These are phyloP conservation scores for Trametes villosa DNA, from an alignment of 768 basidiomycete species.

Conservation along the genomic window DNA sequence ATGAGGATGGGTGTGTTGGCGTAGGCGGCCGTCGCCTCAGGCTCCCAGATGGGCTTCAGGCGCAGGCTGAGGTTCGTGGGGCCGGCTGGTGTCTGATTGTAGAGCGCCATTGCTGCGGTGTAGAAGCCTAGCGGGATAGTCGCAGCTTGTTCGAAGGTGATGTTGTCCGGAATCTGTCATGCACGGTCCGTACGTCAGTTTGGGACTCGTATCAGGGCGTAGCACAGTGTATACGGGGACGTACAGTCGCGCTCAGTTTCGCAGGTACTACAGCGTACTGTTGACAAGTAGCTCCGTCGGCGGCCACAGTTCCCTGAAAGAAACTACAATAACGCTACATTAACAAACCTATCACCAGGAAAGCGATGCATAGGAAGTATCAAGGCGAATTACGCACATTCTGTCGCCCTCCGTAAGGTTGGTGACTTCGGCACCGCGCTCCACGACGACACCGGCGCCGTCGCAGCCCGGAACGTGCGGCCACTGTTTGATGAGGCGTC, in stretches of 20 bases:
- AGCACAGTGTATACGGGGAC: not conserved
- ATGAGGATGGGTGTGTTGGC: conserved; percentile 8
- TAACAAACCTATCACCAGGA: not conserved
- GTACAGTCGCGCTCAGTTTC: conserved; percentile 27
- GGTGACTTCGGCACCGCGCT: conserved; percentile 44
- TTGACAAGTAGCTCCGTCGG: conserved; percentile 27
- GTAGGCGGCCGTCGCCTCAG: conserved; percentile 1
- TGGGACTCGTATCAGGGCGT: not conserved
- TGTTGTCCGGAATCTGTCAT: conserved; percentile 30
- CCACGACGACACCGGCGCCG: conserved; percentile 43
- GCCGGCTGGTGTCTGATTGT: not conserved
- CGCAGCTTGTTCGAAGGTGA: too few species aligned
- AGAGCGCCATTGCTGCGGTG: not conserved
- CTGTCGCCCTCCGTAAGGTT: conserved; percentile 43
- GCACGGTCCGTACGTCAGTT: not conserved
- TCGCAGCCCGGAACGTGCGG: conserved; percentile 45
- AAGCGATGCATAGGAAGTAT: not conserved
- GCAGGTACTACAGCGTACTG: conserved; percentile 33
- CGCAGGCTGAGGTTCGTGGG: conserved; percentile 14
- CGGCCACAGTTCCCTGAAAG: conserved; percentile 18
- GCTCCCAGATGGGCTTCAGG: conserved; percentile 15
- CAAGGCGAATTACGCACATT: conserved; percentile 35
- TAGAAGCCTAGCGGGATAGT: conserved; percentile 35
- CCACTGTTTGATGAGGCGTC: conserved; percentile 36
- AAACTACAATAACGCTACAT: conserved; percentile 4